phyloP scores from a whole-genome alignment of 805 yeast species.

The Maudiozyma serrabonitensis region DNA sequence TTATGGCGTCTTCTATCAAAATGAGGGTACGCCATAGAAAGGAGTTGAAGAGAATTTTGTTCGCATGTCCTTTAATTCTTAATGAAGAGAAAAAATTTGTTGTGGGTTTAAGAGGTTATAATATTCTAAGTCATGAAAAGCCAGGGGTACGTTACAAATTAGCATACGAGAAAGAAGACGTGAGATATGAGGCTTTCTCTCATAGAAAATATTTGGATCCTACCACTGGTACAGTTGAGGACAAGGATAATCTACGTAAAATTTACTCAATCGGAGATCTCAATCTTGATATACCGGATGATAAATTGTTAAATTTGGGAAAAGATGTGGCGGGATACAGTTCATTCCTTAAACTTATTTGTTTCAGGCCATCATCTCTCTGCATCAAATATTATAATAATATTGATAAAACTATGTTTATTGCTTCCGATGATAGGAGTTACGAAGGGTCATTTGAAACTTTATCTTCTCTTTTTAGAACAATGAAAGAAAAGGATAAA shows the following conservation, averaged over 20 bases:
- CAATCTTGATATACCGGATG: constrained; percentile 31
- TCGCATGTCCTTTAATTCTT: constrained; percentile 50
- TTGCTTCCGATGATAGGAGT: constrained; percentile 57
- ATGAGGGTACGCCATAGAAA: constrained; percentile 44
- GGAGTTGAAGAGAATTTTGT: constrained; percentile 54
- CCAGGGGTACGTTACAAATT: constrained; percentile 37
- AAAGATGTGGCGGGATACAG: constrained; percentile 27
- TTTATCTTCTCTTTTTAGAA: constrained; percentile 56
- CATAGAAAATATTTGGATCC: constrained; percentile 33
- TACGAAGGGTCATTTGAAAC: constrained; percentile 56
- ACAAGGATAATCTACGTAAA: constrained; percentile 26
- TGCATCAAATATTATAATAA: constrained; percentile 44
- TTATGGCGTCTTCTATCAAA: constrained; percentile 35
- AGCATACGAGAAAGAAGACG: constrained; percentile 46
- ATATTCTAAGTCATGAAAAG: constrained; percentile 48
- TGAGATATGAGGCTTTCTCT: constrained; percentile 42
- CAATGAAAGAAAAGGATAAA: constrained; percentile 41
- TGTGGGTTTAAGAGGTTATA: constrained; percentile 64
- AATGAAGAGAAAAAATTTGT: constrained; percentile 37
- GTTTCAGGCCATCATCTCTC: constrained; percentile 43
- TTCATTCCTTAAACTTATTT: constrained; percentile 55
- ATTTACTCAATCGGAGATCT: constrained; percentile 42
- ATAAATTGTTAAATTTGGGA: constrained; percentile 29
- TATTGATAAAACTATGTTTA: constrained; percentile 45
- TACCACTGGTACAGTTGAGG: constrained; percentile 37